Base-by-base conservation (phyloP, 805 yeast species). In the Saitoella complicata region DNA sequence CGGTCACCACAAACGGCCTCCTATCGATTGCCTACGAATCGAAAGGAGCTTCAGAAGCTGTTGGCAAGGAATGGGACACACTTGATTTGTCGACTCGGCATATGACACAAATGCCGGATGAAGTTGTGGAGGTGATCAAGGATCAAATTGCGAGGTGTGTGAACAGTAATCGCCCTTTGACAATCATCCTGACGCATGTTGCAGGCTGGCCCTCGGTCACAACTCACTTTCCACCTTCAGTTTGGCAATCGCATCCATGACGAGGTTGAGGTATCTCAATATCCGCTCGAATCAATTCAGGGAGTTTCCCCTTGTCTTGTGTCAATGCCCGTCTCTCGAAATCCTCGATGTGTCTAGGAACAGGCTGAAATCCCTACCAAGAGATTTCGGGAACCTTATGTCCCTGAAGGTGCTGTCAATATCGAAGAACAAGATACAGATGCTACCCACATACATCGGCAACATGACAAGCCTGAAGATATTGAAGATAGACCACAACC, bases 301-400 rank as follows among this genome's bases (percentile, higher is more conserved):
- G 2, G 65, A 61, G 40, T 68, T 82, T 39, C 86, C 93, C 0
- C 57, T 53, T 1, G 58, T 60, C 1, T 48, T 64, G 31, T 50
- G 52, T 35, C 49, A 47, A 13, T 64, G 70, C 37, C 53, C 55
- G 8, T 64, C 66, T 6, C 60, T 82, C 45, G 87, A 79, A 53
- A 75, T 76, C 43, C 59, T 82, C 38, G 88, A 82, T 58, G 57
- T 81, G 13, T 75, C 85, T 13, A 60, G 65, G 35, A 82, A 82
- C 56, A 58, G 57, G 30, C 60, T 82, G 31, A 55, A 58, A n/a
- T 50, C 54, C 3, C 58, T 82, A 10, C 79, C 83, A 1, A 48
- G 57, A 3, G 66, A 65, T 1, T 47, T 73, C 13, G 56, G 62
- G 0, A 51, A 54, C 8, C 61, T 80, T 50, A 58, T 58, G 10